Conservation (phyloP, 257 asterid genomes). For the Coffea canephora region DNA sequence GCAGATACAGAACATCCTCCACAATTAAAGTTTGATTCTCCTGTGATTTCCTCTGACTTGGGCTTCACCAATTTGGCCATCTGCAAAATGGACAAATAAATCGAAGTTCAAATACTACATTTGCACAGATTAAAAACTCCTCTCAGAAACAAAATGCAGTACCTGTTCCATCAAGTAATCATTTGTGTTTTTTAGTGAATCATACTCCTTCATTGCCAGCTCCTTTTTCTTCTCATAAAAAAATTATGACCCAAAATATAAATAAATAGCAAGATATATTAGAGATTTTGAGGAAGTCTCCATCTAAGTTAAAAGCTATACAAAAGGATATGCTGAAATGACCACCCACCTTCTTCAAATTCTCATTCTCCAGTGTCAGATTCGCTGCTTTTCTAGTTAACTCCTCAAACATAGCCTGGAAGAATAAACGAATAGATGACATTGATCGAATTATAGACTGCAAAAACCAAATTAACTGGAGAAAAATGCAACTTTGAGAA, state of each 20-base stretch:
- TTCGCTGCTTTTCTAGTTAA: conserved; percentile 44
- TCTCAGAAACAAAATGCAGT: background rate
- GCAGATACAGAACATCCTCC: conserved; percentile 28
- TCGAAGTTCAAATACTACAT: too few species aligned
- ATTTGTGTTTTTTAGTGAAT: conserved; percentile 40
- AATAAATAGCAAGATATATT: background rate
- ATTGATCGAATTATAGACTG: background rate
- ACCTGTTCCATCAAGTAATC: conserved; percentile 48
- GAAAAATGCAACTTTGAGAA: background rate
- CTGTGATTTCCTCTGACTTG: conserved; percentile 22
- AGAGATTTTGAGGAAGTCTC: too few species aligned
- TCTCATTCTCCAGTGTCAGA: conserved; percentile 45
- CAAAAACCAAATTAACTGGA: background rate
- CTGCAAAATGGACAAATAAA: conserved; percentile 29
- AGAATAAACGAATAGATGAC: background rate
- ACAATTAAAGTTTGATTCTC: conserved; percentile 9
- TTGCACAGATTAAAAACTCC: background rate
- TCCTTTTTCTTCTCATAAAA: conserved; percentile 50
- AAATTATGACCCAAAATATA: conserved; percentile 1
- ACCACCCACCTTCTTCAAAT: conserved; percentile 47
- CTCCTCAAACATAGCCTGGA: conserved; percentile 55
- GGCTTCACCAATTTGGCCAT: conserved; percentile 34
- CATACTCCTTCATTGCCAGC: conserved; percentile 40
- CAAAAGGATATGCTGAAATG: background rate
- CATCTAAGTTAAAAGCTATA: background rate